These are phyloP conservation scores for Papiliotrema terrestris DNA, from an alignment of 1,284 basidiomycete genomes.

Conservation along the genomic window DNA sequence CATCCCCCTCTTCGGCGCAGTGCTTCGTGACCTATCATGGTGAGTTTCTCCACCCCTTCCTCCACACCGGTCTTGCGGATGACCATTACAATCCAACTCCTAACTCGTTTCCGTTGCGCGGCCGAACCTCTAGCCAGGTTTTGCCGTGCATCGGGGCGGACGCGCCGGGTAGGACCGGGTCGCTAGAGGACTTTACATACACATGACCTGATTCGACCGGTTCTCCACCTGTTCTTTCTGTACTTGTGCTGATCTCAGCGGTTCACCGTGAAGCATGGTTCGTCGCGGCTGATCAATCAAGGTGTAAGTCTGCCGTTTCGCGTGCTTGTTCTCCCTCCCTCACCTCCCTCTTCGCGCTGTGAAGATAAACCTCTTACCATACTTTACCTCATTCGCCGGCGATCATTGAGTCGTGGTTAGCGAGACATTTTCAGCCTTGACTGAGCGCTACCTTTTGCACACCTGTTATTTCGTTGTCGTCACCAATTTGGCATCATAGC, in stretches of 20 bases:
- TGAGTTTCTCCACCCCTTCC: constrained; percentile 1
- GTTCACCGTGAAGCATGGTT: too few species aligned
- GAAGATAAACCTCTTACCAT: constrained; percentile 29
- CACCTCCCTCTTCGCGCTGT: constrained; percentile 11
- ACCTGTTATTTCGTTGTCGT: background rate
- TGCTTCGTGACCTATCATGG: background rate
- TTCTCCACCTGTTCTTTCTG: background rate
- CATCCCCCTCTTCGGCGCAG: background rate
- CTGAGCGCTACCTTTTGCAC: constrained; percentile 23
- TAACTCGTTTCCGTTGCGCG: constrained; percentile 10
- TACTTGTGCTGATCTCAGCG: background rate
- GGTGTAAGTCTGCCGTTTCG: background rate
- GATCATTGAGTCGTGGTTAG: constrained; percentile 20
- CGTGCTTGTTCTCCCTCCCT: background rate
- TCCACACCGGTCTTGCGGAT: constrained; percentile 11
- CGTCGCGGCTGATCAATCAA: background rate
- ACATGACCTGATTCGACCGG: constrained; percentile 29
- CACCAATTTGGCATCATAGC: background rate
- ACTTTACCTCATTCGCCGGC: constrained; percentile 36
- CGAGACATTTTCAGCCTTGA: constrained; percentile 34
- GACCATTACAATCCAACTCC: constrained; percentile 36
- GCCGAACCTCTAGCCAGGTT: constrained; percentile 27
- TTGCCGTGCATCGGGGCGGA: background rate
- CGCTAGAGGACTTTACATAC: constrained; percentile 28
- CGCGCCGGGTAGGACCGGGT: constrained; percentile 33